Base-by-base conservation (phyloP, 2,329 filamentous ascomycete genomes). In the Tolypocladium ophioglossoides region DNA sequence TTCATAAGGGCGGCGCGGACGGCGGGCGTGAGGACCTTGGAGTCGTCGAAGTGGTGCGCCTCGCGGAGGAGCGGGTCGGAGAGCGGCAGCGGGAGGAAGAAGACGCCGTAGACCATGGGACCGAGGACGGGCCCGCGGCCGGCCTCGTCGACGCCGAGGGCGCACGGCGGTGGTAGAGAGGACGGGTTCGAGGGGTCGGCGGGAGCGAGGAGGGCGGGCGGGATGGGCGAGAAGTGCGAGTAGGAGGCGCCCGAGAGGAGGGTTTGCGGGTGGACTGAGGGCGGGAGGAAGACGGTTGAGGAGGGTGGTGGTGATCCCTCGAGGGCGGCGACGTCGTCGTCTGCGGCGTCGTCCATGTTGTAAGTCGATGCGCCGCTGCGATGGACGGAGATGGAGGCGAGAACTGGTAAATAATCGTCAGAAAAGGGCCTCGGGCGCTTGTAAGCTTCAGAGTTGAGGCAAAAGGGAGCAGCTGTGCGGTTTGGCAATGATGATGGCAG, bases 81-180 rank as follows among this genome's bases (percentile, higher is more conserved):
- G 32, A 84, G 75, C 0, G 83, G 78, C 2, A 89, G 70, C 52
- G 95, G 95, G 60, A 95, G 88, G 73, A 80, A 84, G 73, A 85
- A 86, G 63, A 85, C 74, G 59, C 78, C 81, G 73, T 87, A 87
- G 63, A 87, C 83, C 84, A 87, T 86, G 62, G 77, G 85, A 61
- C 89, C 92, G 14, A 97, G 80, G n/a, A 96, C 92, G 27, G 92
- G 92, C 1, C 92, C 92, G 64, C 92, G 84, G 48, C 92, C 92
- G 61, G 92, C 92, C 76, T 97, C 92, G 69, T 97, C 92, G 51
- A 97, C 86, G 58, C 92, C 92, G 24, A 97, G 78, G 22, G 87
- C 85, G 70, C 89, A 94, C 47, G 66, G 63, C 14, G 66, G 58
- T 9, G 68, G 67, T 16, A 69, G 65, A 18, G 71, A 62, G 20